These are phyloP conservation scores for Raffaelea albimanens DNA, from an alignment of 2,329 filamentous ascomycete genomes.

Conservation along the genomic window DNA sequence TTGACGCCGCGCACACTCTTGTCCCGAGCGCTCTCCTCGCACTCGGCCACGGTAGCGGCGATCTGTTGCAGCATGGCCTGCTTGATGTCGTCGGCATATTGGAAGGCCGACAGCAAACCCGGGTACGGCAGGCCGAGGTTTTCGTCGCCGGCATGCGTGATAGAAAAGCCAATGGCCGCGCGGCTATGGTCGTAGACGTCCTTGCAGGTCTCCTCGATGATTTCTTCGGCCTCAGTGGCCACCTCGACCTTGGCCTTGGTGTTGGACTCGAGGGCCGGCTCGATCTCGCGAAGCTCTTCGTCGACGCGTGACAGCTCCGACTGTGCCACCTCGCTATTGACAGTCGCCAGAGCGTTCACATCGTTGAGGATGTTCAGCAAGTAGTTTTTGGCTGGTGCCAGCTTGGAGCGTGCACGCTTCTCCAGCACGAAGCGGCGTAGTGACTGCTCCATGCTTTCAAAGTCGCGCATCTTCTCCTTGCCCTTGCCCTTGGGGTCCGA, in stretches of 20 bases:
- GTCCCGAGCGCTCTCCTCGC: constrained; percentile 76
- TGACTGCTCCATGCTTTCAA: constrained; percentile 81
- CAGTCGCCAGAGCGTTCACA: constrained; percentile 68
- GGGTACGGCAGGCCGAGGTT: constrained; percentile 80
- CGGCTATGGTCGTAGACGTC: constrained; percentile 81
- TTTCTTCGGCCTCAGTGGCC: constrained; percentile 68
- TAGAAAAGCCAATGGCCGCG: constrained; percentile 63
- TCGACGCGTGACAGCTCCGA: constrained; percentile 77
- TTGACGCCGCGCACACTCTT: constrained; percentile 75
- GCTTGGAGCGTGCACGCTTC: constrained; percentile 88
- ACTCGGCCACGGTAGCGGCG: constrained; percentile 63
- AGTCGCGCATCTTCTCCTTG: constrained; percentile 82
- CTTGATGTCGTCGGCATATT: constrained; percentile 90
- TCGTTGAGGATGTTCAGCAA: constrained; percentile 88
- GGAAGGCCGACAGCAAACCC: constrained; percentile 74
- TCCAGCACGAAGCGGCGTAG: constrained; percentile 89
- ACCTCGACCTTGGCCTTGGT: constrained; percentile 72
- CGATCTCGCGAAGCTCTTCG: constrained; percentile 69
- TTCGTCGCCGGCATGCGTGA: constrained; percentile 64
- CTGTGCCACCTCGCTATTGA: constrained; percentile 81
- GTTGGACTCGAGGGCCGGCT: constrained; percentile 76
- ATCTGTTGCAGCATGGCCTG: constrained; percentile 86
- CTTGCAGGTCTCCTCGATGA: constrained; percentile 76
- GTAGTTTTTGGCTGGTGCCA: constrained; percentile 92
- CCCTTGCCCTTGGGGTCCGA: constrained; percentile 64